Evolutionary conservation across 164 flowering plant species (phyloP).

Genomic region (Chimonanthus salicifolius): DNA sequence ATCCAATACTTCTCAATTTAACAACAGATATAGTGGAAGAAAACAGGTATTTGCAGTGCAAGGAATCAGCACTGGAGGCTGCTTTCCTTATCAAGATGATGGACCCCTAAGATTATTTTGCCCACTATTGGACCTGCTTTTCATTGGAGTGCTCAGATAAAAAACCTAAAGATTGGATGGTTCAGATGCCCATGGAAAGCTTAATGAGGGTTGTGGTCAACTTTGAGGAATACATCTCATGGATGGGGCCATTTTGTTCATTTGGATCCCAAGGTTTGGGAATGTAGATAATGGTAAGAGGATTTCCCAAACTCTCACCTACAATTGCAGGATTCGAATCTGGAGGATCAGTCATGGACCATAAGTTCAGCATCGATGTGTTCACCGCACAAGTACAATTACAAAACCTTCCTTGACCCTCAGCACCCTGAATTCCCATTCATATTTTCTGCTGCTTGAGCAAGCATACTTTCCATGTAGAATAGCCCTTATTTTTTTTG

Average conservation of each 20-base stretch:
- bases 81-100: constrained; percentile 80
- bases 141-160: neutral
- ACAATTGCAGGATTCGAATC: neutral
- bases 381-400: neutral
- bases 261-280: neutral
- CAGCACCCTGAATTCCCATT: neutral
- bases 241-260: neutral
- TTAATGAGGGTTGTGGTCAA: neutral
- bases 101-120: constrained; percentile 28
- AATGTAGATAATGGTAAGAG: neutral
- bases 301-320: neutral
- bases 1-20: constrained; percentile 70
- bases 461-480: neutral
- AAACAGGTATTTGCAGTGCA: constrained; percentile 72
- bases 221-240: neutral
- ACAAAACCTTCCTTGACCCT: neutral
- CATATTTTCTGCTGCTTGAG: neutral
- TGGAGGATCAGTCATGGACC: neutral
- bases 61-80: constrained; percentile 70
- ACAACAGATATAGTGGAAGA: constrained; percentile 76
- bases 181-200: neutral
- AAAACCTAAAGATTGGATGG: neutral
- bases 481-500: neutral
- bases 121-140: neutral
- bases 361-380: too few species aligned